Base-by-base conservation (phyloP, 2,329 filamentous ascomycete genomes). In the Mycogone perniciosa region DNA sequence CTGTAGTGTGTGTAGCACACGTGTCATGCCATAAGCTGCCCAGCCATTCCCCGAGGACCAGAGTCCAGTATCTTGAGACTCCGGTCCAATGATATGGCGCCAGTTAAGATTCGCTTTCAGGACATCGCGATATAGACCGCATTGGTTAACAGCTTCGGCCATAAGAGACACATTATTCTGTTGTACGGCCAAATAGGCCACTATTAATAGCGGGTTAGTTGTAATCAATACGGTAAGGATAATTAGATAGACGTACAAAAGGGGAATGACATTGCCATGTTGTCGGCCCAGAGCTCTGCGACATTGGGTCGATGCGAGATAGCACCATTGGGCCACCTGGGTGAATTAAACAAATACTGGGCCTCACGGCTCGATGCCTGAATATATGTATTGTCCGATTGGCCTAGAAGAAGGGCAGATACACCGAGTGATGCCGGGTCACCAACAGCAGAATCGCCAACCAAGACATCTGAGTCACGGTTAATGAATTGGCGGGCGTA, bases 251-350 rank as follows among this genome's bases (percentile, higher is more conserved):
- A 20, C 53, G 8, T 48, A 55, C 53, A 33, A 33, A 55, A 55
- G 20, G 53, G 53, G n/a, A 55, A 53, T 4, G 53, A 55, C 53
- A 55, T 55, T 44, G 53, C 53, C 53, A 55, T 51, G 33, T 55
- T 55, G 41, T 55, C 53, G 10, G 51, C 51, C 53, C 53, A 55
- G 7, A 55, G 46, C 51, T 55, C 53, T 5, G 43, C 47, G 37
- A 55, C 44, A 44, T 55, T 47, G 2, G 47, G 39, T 11, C 53
- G 43, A 30, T 55, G 53, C 4, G 53, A 55, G 11, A 55, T 55
- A 4, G 53, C 53, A 4, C 53, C 53, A 26, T 55, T 55, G 10
- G 11, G n/a, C n/a, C 30, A 55, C 34, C 37, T 33, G 6, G 53
- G 53, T 2, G 38, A 47, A 39, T 51, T 39, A n/a, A 51, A 30